Conservation (phyloP, 2,329 filamentous ascomycete genomes). For the Gremmenia infestans region DNA sequence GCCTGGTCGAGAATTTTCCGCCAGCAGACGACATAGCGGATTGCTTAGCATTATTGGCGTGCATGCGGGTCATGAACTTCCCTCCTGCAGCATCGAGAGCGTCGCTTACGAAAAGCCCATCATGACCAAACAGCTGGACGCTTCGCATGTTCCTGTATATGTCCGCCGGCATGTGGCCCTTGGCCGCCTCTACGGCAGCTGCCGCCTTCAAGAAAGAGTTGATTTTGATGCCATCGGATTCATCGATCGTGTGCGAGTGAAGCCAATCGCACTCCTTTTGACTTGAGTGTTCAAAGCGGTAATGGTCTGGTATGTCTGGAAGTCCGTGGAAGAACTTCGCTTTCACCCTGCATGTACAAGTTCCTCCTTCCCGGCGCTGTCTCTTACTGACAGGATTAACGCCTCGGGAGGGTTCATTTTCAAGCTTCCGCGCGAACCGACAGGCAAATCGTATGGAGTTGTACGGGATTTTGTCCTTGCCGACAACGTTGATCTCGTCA, state of each 20-base stretch:
- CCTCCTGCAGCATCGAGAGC: slow-evolving; percentile 8
- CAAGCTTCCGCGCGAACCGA: slow-evolving; percentile 7
- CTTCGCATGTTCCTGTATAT: slow-evolving; percentile 7
- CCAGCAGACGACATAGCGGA: neutral
- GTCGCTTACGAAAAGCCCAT: neutral
- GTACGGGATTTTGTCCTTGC: slow-evolving; percentile 5
- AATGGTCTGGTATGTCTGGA: slow-evolving; percentile 4
- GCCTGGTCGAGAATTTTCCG: neutral
- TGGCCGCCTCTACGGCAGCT: slow-evolving; percentile 7
- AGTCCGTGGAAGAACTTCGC: slow-evolving; percentile 8
- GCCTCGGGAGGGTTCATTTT: neutral
- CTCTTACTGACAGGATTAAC: neutral
- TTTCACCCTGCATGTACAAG: slow-evolving; percentile 10
- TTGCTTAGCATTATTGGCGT: slow-evolving; percentile 9
- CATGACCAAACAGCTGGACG: slow-evolving; percentile 1
- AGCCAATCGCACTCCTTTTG: slow-evolving; percentile 3
- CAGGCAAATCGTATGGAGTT: slow-evolving; percentile 7
- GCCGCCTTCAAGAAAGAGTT: slow-evolving; percentile 9
- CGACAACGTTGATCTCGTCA: slow-evolving; percentile 4
- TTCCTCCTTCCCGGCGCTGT: slow-evolving; percentile 7
- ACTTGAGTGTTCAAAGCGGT: slow-evolving; percentile 9
- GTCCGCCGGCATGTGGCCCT: slow-evolving; percentile 11
- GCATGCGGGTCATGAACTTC: slow-evolving; percentile 10
- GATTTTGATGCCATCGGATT: slow-evolving; percentile 9
- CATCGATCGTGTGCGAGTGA: slow-evolving; percentile 11